Evolutionary conservation across 208 protist genomes (phyloP).

Genomic region (Vickermania spadyakhi): DNA sequence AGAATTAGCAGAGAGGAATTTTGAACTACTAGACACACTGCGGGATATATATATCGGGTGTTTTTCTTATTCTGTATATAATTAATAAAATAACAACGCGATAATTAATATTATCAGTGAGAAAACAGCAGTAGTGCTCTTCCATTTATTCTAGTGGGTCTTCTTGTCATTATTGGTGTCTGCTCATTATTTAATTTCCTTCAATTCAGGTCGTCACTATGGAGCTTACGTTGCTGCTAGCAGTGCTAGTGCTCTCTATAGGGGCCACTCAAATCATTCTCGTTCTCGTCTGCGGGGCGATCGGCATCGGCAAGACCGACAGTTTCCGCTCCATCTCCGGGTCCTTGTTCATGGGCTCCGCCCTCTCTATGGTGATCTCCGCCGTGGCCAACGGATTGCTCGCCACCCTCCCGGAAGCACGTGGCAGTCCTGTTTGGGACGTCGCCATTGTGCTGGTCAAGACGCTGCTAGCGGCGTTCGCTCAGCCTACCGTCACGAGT

Average conservation of each 20-base stretch:
- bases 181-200: too few species aligned
- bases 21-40: too few species aligned
- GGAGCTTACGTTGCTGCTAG: background rate
- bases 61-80: too few species aligned
- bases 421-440: slow-evolving; percentile 3
- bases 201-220: background rate
- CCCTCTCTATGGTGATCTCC: slow-evolving; percentile 34
- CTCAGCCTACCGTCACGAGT: slow-evolving; percentile 57
- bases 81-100: too few species aligned
- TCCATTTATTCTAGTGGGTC: too few species aligned
- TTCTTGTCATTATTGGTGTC: too few species aligned
- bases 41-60: too few species aligned
- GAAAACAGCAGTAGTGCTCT: too few species aligned
- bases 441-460: slow-evolving; percentile 20
- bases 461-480: slow-evolving; percentile 32
- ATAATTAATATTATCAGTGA: too few species aligned
- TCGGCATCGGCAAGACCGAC: slow-evolving; percentile 25
- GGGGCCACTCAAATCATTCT: slow-evolving; percentile 15
- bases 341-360: slow-evolving; percentile 26
- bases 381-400: slow-evolving; percentile 19
- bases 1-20: too few species aligned
- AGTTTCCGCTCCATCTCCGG: slow-evolving; percentile 32
- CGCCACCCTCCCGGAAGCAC: slow-evolving; percentile 10
- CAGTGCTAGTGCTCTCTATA: slow-evolving; percentile 2
- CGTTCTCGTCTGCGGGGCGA: slow-evolving; percentile 19